phyloP scores from a whole-genome alignment of 2,329 filamentous ascomycete species.

The Microsporum audouinii region DNA sequence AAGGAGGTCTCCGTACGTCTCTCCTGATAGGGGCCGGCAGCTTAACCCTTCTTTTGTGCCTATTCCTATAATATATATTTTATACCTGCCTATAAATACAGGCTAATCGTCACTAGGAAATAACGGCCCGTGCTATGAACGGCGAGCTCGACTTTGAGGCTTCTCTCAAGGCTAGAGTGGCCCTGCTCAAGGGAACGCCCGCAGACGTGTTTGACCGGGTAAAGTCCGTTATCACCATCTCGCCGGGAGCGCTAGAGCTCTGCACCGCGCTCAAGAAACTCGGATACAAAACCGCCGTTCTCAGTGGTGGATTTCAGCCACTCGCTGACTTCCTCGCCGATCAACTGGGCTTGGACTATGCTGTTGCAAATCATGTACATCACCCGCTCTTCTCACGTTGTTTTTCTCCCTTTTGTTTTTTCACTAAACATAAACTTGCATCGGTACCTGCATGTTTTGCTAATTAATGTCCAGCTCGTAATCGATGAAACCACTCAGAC shows the following conservation, averaged over 20 bases:
- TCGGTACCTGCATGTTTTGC: neutral
- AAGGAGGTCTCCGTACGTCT: constrained; percentile 56
- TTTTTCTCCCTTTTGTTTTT: neutral
- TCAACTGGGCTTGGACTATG: constrained; percentile 74
- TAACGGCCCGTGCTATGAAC: constrained; percentile 89
- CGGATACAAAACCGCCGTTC: constrained; percentile 77
- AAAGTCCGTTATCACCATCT: constrained; percentile 63
- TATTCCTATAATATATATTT: neutral
- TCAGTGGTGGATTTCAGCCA: constrained; percentile 86
- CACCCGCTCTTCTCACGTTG: neutral
- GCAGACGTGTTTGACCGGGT: constrained; percentile 68
- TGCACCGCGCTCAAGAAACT: constrained; percentile 62
- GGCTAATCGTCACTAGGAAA: constrained; percentile 39
- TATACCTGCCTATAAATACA: neutral
- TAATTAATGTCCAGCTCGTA: constrained; percentile 32
- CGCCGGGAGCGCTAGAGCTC: constrained; percentile 65
- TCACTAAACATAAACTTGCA: neutral
- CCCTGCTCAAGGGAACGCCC: constrained; percentile 68
- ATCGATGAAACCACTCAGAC: constrained; percentile 36
- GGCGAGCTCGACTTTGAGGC: constrained; percentile 87
- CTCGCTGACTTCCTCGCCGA: constrained; percentile 75
- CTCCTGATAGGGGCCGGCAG: neutral
- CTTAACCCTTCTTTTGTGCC: neutral
- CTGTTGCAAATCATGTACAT: constrained; percentile 68
- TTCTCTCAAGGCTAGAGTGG: constrained; percentile 69